These are phyloP conservation scores for Haplosporangium gracile DNA, from an alignment of 192 early-diverging fungal genomes.

Conservation along the genomic window DNA sequence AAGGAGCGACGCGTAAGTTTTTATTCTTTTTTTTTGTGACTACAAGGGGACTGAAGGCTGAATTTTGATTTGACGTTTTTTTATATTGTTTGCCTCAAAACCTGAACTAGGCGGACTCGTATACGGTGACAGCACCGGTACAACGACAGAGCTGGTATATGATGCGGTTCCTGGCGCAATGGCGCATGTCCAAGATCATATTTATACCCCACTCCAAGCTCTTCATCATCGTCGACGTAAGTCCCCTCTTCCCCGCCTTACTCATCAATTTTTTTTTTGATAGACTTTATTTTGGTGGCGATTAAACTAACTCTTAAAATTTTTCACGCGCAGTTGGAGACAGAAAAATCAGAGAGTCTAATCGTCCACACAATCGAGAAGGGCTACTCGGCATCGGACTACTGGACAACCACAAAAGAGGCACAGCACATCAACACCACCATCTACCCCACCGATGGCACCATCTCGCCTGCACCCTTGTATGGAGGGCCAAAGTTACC, in stretches of 20 bases:
- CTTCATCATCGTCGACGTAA: conserved; percentile 45
- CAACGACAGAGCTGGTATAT: conserved; percentile 47
- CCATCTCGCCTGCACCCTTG: neutral
- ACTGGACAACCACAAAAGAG: neutral
- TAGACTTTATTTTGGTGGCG: neutral
- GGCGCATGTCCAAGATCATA: conserved; percentile 46
- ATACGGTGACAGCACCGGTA: conserved; percentile 34
- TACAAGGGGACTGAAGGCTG: neutral
- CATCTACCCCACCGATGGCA: neutral
- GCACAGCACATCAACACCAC: neutral
- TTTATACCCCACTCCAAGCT: conserved; percentile 47
- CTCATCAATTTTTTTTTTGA: neutral
- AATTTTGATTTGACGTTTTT: neutral
- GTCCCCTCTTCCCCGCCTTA: neutral
- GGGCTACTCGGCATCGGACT: conserved; percentile 27
- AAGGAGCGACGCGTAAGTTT: conserved; percentile 11
- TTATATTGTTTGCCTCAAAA: neutral
- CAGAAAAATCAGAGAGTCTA: conserved; percentile 31
- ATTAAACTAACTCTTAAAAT: neutral
- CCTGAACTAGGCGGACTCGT: conserved; percentile 29
- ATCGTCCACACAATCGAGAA: conserved; percentile 43
- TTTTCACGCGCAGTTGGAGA: conserved; percentile 23
- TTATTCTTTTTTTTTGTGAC: neutral
- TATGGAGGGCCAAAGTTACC: neutral
- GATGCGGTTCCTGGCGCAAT: conserved; percentile 40